A percentile compares a stretch with the other conserved stretches of the same genome.
Conservation (phyloP, 352 stramenopile species). For the Halophytophthora polymorphica region DNA sequence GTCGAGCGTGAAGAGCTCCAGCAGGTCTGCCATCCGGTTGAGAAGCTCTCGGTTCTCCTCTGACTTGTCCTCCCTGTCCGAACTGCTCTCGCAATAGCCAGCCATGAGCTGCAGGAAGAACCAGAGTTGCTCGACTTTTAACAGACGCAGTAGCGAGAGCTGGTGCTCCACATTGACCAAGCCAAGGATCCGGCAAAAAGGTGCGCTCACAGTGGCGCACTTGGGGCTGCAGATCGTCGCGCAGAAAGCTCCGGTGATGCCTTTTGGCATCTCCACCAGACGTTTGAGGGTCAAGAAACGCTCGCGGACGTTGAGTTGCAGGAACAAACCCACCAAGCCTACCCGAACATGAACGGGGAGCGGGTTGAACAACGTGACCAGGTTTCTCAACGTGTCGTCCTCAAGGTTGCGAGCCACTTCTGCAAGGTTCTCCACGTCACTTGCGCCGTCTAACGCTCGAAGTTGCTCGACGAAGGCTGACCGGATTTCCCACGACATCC, state of each 20-base stretch:
- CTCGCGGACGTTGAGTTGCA: slow-evolving; percentile 26
- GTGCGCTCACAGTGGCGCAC: slow-evolving; percentile 25
- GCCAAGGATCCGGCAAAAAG: slow-evolving; percentile 44
- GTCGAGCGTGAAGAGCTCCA: slow-evolving; percentile 32
- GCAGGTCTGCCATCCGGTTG: slow-evolving; percentile 41
- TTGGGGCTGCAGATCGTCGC: slow-evolving; percentile 22
- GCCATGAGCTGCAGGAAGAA: slow-evolving; percentile 46
- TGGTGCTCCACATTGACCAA: slow-evolving; percentile 41
- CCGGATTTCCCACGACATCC: slow-evolving; percentile 48
- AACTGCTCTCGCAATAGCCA: slow-evolving; percentile 7
- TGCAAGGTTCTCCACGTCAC: slow-evolving; percentile 33
- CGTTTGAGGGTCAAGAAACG: slow-evolving; percentile 19
- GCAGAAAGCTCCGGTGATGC: slow-evolving; percentile 33
- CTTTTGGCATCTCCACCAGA: slow-evolving; percentile 47
- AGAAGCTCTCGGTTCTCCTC: slow-evolving; percentile 16
- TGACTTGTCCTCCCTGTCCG: neutral
- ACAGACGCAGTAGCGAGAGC: slow-evolving; percentile 30
- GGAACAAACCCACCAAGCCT: slow-evolving; percentile 25
- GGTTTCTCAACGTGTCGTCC: slow-evolving; percentile 27
- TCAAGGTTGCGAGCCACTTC: slow-evolving; percentile 34
- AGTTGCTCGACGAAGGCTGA: slow-evolving; percentile 65
- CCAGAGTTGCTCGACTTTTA: slow-evolving; percentile 39
- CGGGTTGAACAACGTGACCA: slow-evolving; percentile 46
- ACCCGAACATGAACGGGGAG: slow-evolving; percentile 35
- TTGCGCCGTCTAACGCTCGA: slow-evolving; percentile 35